Percentiles rank a stretch among this genome's conserved stretches.
These are phyloP conservation scores for Tephrocybe rancida DNA, from an alignment of 768 basidiomycete genomes.

Conservation along the genomic window DNA sequence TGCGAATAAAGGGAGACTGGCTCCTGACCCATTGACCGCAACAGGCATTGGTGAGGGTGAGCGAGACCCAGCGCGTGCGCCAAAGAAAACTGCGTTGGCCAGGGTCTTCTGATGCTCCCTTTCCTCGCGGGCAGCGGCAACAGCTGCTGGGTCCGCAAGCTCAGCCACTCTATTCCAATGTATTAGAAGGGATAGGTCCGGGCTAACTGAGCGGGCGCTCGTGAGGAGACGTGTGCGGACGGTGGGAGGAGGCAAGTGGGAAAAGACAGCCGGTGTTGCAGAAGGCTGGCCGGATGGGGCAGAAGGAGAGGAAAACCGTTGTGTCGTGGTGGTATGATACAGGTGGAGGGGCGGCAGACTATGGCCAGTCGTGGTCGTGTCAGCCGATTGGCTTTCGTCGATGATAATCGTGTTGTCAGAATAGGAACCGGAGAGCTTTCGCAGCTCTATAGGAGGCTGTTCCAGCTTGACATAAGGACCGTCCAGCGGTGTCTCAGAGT, in stretches of 20 bases:
- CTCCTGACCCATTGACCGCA: background rate
- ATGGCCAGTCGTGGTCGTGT: slow-evolving; percentile 6
- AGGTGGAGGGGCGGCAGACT: slow-evolving; percentile 15
- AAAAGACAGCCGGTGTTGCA: slow-evolving; percentile 33
- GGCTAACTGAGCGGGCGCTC: slow-evolving; percentile 24
- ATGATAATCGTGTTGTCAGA: slow-evolving; percentile 14
- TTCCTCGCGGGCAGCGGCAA: background rate
- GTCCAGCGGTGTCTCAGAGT: slow-evolving; percentile 2
- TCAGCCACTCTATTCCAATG: slow-evolving; percentile 16
- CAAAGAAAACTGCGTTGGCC: slow-evolving; percentile 17
- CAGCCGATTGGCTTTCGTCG: slow-evolving; percentile 5
- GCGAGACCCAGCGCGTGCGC: background rate
- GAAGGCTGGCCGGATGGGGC: slow-evolving; percentile 23
- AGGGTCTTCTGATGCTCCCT: slow-evolving; percentile 12
- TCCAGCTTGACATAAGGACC: slow-evolving; percentile 34
- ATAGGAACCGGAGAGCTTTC: slow-evolving; percentile 17
- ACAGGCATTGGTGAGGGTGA: background rate
- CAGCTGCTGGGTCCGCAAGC: slow-evolving; percentile 10
- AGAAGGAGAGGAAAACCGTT: slow-evolving; percentile 22
- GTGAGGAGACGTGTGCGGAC: slow-evolving; percentile 29
- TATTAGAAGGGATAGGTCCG: slow-evolving; percentile 26
- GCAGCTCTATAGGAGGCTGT: slow-evolving; percentile 23
- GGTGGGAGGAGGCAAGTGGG: slow-evolving; percentile 32
- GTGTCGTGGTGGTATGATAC: slow-evolving; percentile 12
- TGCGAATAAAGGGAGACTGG: slow-evolving; percentile 54